A percentile compares a stretch with the other conserved stretches of the same genome.
phyloP scores from a whole-genome alignment of 345 rosid species.

The Dipteronia sinensis region DNA sequence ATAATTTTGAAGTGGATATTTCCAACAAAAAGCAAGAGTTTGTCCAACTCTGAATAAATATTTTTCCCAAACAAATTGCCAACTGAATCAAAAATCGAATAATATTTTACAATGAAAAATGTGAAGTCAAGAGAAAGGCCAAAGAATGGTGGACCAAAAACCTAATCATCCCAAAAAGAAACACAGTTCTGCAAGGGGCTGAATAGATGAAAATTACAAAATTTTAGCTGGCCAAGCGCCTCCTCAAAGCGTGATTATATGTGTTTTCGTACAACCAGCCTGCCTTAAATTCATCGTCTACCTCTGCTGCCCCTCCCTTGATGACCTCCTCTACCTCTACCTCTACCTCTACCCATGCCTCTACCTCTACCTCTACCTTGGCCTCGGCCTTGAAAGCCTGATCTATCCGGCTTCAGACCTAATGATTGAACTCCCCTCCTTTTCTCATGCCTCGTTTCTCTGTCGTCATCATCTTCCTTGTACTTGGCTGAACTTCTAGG shows the following conservation, averaged over 20 bases:
- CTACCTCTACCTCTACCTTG: constrained; percentile 53
- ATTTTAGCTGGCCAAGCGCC: not conserved
- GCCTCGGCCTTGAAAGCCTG: constrained; percentile 50
- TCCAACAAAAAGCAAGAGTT: not conserved
- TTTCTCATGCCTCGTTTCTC: constrained; percentile 35
- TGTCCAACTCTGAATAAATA: not conserved
- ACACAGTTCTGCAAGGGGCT: not conserved
- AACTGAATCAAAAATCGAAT: not conserved
- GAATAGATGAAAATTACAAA: not conserved
- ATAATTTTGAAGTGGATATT: no score
- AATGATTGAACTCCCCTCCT: constrained; percentile 87
- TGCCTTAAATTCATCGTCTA: constrained; percentile 15
- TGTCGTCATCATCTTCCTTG: constrained; percentile 60
- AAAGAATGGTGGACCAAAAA: not conserved
- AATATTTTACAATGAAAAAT: not conserved
- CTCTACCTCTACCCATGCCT: constrained; percentile 41
- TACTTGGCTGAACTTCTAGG: constrained; percentile 62
- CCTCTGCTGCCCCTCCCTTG: constrained; percentile 30
- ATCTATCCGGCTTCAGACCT: constrained; percentile 53
- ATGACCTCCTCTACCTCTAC: constrained; percentile 32
- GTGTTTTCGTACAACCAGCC: not conserved
- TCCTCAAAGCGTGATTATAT: not conserved
- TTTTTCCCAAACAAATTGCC: not conserved
- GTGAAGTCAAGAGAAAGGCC: not conserved
- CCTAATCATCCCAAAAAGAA: not conserved